A percentile compares a stretch with the other conserved stretches of the same genome.
These are phyloP conservation scores for Colletotrichum sp. DNA, from an alignment of 2,329 filamentous ascomycete genomes.

Conservation along the genomic window DNA sequence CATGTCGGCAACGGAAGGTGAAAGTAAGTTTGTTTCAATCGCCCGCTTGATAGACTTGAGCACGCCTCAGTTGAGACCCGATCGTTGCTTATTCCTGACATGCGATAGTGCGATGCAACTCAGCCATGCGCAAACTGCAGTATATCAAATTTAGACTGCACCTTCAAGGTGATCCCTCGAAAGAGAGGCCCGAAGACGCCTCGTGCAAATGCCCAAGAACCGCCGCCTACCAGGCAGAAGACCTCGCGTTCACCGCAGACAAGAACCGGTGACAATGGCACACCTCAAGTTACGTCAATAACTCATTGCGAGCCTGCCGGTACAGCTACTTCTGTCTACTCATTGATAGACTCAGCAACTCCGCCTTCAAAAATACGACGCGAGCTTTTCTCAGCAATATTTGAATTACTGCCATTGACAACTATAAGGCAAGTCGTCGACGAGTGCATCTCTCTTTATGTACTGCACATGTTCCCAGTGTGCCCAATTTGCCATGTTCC, in stretches of 20 bases:
- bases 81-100: background rate
- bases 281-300: background rate
- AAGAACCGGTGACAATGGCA: background rate
- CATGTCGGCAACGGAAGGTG: background rate
- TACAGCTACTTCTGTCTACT: background rate
- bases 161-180: background rate
- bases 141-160: background rate
- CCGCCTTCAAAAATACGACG: background rate
- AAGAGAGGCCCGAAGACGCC: background rate
- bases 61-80: background rate
- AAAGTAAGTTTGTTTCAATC: background rate
- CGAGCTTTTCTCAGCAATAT: background rate
- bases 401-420: background rate
- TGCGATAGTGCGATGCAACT: background rate
- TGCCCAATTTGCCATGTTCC: background rate
- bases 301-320: background rate
- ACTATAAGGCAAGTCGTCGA: background rate
- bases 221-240: background rate
- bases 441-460: background rate
- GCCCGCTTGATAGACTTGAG: background rate
- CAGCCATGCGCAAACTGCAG: background rate
- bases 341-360: background rate
- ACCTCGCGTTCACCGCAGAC: background rate
- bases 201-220: background rate
- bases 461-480: background rate